A percentile compares a stretch with the other conserved stretches of the same genome.
Conservation (phyloP, 768 basidiomycete genomes). For the Thelephora aurantiotincta region DNA sequence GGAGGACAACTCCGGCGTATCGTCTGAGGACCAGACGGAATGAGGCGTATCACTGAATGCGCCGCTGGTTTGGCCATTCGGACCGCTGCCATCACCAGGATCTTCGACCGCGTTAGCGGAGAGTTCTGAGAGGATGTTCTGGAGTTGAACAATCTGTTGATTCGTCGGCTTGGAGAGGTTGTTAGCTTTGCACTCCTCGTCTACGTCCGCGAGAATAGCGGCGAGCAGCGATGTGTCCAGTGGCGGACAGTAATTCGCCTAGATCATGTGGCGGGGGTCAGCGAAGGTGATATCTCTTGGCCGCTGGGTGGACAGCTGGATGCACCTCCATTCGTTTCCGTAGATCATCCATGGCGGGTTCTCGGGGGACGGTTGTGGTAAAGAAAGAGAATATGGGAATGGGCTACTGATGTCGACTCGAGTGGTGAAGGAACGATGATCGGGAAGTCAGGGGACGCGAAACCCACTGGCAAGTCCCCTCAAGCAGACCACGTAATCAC, state of each 20-base stretch:
- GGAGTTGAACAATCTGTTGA: slow-evolving; percentile 30
- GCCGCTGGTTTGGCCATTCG: slow-evolving; percentile 17
- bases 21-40: slow-evolving; percentile 5
- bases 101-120: slow-evolving; percentile 43
- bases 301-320: too few relatives aligned
- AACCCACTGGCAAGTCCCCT: too few relatives aligned
- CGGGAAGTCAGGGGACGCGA: too few relatives aligned
- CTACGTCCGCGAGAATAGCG: slow-evolving; percentile 47
- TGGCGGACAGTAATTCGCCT: slow-evolving; percentile 67
- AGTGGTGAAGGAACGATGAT: too few relatives aligned
- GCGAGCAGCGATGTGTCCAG: slow-evolving; percentile 64
- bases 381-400: too few relatives aligned
- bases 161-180: slow-evolving; percentile 14
- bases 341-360: background rate
- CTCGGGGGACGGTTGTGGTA: too few relatives aligned
- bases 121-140: slow-evolving; percentile 37
- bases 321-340: background rate
- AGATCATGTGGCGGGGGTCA: slow-evolving; percentile 4
- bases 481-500: too few relatives aligned
- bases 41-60: background rate
- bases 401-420: too few relatives aligned
- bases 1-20: slow-evolving; percentile 14
- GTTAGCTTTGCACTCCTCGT: slow-evolving; percentile 9
- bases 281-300: background rate
- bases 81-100: slow-evolving; percentile 9